Evolutionary conservation across 345 rosid species (phyloP), one percentile per base, ranked within the genome.

Genomic region (Lepidium sativum): DNA sequence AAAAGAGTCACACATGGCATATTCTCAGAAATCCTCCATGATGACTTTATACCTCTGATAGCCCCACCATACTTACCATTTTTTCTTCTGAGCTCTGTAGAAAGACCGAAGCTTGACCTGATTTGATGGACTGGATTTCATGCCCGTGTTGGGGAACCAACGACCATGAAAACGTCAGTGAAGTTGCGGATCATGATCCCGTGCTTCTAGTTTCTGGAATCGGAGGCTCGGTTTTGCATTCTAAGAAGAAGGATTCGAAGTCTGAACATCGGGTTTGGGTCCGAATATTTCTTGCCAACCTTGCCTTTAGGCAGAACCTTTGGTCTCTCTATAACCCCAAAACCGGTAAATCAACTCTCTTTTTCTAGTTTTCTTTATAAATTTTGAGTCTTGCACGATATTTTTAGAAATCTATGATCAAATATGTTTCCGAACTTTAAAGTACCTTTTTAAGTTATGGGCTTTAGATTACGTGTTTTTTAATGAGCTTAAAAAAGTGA

Each of bases 281-380:
- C 44, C 87, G 97, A 42, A 77, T 87, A 17, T 81, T 87, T 18
- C 74, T 87, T 3, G 91, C 97, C 7, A 92, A 85, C 54, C 74
- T 85, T 74, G 90, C 85, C 74, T 90, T 90, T 77, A 84, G 67
- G 80, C 87, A 80, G 71, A 82, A 52, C 63, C 60, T 87, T 3
- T 90, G 97, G 97, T 90, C 97, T 73, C 75, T 82, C 12, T 86
- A 85, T 40, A 90, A 90, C 74, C 92, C 86, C 41, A 51, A 81
- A 8, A 82, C 97, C 17, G 97, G 97, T 90, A 54, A 11, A 17
- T 17, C 42, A 33, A 34, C 29, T 54, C 42, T 54, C 23, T 32
- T 16, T 53, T 33, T 53, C 4, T n/a, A 53, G 9, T 21, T 47
- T 45, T 48, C 15, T 9, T 21, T 23, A 0, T 48, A 6, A 13